Evolutionary conservation across 495 filamentous ascomycete species (phyloP), one percentile per base, ranked within the genome.

Genomic region (Talaromyces proteolyticus): DNA sequence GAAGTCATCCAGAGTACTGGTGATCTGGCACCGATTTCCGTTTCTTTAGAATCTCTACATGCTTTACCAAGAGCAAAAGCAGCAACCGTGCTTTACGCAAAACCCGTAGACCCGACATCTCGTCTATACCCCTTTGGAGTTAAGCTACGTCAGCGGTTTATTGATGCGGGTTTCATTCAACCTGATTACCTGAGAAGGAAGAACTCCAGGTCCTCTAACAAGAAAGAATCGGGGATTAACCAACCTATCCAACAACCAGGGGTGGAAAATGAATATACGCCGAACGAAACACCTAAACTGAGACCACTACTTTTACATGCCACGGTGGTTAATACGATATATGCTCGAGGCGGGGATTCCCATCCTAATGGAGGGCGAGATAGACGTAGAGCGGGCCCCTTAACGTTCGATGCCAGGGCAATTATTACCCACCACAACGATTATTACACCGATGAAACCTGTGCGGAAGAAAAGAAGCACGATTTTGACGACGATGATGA

Each of bases 301-400:
- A 67, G 91, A 25, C 79, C 80, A n/a, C 62, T 97, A 43, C 75
- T 87, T 17, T 60, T 96, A 44, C 92, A 96, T 62, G 89, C 87
- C 14, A 95, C 92, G 3, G 72, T 96, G 4, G 66, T 93, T 18
- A 96, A 96, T 64, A 96, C 90, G 6, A 79, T 91, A 24, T 96
- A 96, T 62, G 80, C 85, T 25, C 57, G 53, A 23, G 69, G 65
- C 20, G 42, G 50, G 11, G 42, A 21, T 22, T 39, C 14, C 18
- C 8, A 21, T 40, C 47, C 39, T 1, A 16, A 41, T 41, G 11
- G 24, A 23, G 7, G 22, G 12, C 24, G 14, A 16, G 34, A 41
- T 39, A 36, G 3, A 24, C 21, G 34, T 14, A 38, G 23, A 34
- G 47, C 42, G 3, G 50, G 50, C 12, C 40, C 50, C 2, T 20